Base-by-base conservation (phyloP, 2,329 filamentous ascomycete species). In the Xylaria sp. region DNA sequence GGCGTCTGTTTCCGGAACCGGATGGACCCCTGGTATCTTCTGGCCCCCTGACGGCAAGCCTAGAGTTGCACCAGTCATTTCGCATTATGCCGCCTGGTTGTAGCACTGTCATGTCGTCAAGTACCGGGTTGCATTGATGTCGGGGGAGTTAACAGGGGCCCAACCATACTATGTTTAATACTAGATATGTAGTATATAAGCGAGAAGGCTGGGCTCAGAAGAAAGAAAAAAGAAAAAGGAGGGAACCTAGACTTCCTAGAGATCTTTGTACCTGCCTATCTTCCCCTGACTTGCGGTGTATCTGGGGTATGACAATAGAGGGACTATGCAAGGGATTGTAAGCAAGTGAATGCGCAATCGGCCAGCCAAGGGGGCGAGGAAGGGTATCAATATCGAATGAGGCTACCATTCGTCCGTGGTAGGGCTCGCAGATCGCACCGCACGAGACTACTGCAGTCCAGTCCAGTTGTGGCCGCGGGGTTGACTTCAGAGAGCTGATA, bases 241-340 rank as follows among this genome's bases (percentile, higher is more conserved):
- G 44, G 29, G 18, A 46, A 29, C 38, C 46, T 50, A 44, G 22
- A 40, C 42, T 61, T 51, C 45, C 54, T 57, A 55, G 48, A 44
- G 56, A 56, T 48, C 54, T 22, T 52, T 47, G 56, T 60, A 57
- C 48, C 18, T 46, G 38, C 13, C 40, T 34, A 22, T 44, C 46
- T 38, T 56, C 48, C 46, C 56, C 49, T 52, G 56, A 50, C 45
- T 52, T 46, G 49, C 54, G 53, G 53, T 46, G 54, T 57, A 52
- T 60, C 57, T 63, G 65, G 65, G 61, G 66, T 68, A 63, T 63
- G 63, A 68, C 66, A 64, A 59, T 61, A 59, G 52, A 38, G 37
- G 44, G 49, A 50, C 51, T 48, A 65, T 68, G 66, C 65, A 68
- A 67, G 66, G 66, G 65, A 61, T 56, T 59, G 57, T 48, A 52